A percentile compares a stretch with the other conserved stretches of the same genome.
These are phyloP conservation scores for Jamesozyma spencerorum DNA, from an alignment of 805 yeast genomes.

Conservation along the genomic window DNA sequence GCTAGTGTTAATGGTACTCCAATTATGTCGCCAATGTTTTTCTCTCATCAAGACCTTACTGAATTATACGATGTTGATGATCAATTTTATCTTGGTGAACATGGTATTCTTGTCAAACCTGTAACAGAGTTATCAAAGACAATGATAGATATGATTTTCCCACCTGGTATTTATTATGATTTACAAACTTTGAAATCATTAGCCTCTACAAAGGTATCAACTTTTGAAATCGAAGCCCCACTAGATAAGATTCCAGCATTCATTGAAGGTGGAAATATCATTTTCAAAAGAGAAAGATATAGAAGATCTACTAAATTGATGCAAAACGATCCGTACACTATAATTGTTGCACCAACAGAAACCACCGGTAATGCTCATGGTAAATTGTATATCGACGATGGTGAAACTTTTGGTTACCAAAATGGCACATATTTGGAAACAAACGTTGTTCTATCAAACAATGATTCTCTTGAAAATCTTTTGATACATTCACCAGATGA, in stretches of 20 bases:
- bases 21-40: slow-evolving; percentile 59
- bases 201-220: slow-evolving; percentile 19
- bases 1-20: slow-evolving; percentile 58
- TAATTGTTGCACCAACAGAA: slow-evolving; percentile 46
- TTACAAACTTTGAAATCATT: slow-evolving; percentile 32
- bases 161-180: slow-evolving; percentile 52
- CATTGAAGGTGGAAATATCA: slow-evolving; percentile 69
- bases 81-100: slow-evolving; percentile 66
- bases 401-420: slow-evolving; percentile 53
- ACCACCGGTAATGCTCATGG: slow-evolving; percentile 45
- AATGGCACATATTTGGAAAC: slow-evolving; percentile 42
- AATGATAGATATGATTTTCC: slow-evolving; percentile 29
- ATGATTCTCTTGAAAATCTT: slow-evolving; percentile 27
- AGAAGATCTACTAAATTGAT: slow-evolving; percentile 74
- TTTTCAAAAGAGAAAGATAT: slow-evolving; percentile 58
- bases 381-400: slow-evolving; percentile 73
- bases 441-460: slow-evolving; percentile 31
- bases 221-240: slow-evolving; percentile 34
- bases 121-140: slow-evolving; percentile 48
- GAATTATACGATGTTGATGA: slow-evolving; percentile 59
- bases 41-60: slow-evolving; percentile 36
- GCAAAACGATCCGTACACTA: slow-evolving; percentile 71
- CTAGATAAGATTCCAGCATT: slow-evolving; percentile 61
- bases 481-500: slow-evolving; percentile 21
- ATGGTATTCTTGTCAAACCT: slow-evolving; percentile 73